Evolutionary conservation across 2,329 filamentous ascomycete species (phyloP).

Genomic region (Domatiomyces catenatus): DNA sequence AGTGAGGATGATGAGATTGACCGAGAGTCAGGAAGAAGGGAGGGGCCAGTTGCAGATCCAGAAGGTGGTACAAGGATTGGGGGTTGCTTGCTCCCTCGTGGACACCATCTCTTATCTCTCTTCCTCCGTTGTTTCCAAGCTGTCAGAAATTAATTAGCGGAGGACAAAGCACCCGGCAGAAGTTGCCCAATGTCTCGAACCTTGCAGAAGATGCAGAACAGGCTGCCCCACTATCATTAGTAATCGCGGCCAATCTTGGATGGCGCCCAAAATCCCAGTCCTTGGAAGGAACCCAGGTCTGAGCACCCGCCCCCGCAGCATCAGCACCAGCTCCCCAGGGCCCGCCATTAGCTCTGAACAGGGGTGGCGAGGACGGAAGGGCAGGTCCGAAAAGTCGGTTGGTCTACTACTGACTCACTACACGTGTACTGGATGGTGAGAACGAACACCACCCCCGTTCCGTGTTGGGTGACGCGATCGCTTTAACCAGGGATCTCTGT

Average conservation of each 20-base stretch:
- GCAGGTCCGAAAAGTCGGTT: not conserved
- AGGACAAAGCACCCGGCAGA: not conserved
- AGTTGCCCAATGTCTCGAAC: not conserved
- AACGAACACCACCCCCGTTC: not conserved
- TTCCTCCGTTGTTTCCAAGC: not conserved
- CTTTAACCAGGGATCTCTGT: not conserved
- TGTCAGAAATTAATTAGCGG: not conserved
- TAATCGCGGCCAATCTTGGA: not conserved
- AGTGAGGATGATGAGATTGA: too few species aligned
- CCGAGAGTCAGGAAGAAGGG: too few species aligned
- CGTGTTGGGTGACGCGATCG: not conserved
- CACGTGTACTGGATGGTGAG: too few species aligned
- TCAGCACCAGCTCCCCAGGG: too few species aligned
- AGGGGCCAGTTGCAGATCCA: too few species aligned
- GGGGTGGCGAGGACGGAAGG: not conserved
- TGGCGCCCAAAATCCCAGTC: not conserved
- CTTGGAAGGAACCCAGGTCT: not conserved
- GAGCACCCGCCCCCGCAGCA: too few species aligned
- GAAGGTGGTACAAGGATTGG: too few species aligned
- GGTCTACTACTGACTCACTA: not conserved
- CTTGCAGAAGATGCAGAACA: not conserved
- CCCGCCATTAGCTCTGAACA: not conserved
- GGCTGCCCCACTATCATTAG: not conserved
- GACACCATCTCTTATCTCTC: not conserved
- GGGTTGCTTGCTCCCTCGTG: too few species aligned